These are phyloP conservation scores for Thalassiosira livingstoniorum DNA, from an alignment of 352 stramenopile genomes.

Conservation along the genomic window DNA sequence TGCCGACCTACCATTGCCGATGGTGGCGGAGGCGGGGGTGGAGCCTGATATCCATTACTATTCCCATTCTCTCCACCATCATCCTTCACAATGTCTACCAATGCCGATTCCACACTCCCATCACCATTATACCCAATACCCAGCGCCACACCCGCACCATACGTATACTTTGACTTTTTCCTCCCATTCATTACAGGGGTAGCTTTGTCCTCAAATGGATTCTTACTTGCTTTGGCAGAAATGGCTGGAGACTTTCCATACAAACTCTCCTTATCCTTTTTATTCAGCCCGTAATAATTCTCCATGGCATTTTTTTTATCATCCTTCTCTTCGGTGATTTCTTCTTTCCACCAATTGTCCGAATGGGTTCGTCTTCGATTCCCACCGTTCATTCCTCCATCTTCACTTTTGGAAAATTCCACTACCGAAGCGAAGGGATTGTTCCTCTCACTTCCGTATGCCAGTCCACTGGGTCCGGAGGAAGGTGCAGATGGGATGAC, in stretches of 20 bases:
- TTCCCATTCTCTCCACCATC: not conserved
- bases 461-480: not conserved
- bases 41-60: not conserved
- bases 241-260: slow-evolving; percentile 13
- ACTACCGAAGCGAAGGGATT: slow-evolving; percentile 17
- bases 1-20: not conserved
- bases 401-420: slow-evolving; percentile 1
- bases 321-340: slow-evolving; percentile 50
- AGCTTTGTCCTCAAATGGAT: slow-evolving; percentile 50
- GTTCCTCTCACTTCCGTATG: not conserved
- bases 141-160: slow-evolving; percentile 4
- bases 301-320: slow-evolving; percentile 42
- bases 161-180: slow-evolving; percentile 12
- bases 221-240: not conserved
- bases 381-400: slow-evolving; percentile 2
- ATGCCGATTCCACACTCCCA: slow-evolving; percentile 26
- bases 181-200: not conserved
- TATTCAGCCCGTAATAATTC: slow-evolving; percentile 20
- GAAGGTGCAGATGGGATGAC: not conserved
- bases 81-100: not conserved
- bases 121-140: slow-evolving; percentile 34
- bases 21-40: not conserved
- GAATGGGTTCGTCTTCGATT: slow-evolving; percentile 39
- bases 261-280: slow-evolving; percentile 27
- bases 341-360: slow-evolving; percentile 55